Percentiles rank a stretch among this genome's conserved stretches.
These are phyloP conservation scores for Cnidoscolus chayamansa DNA, from an alignment of 441 rosid species.

Conservation along the genomic window DNA sequence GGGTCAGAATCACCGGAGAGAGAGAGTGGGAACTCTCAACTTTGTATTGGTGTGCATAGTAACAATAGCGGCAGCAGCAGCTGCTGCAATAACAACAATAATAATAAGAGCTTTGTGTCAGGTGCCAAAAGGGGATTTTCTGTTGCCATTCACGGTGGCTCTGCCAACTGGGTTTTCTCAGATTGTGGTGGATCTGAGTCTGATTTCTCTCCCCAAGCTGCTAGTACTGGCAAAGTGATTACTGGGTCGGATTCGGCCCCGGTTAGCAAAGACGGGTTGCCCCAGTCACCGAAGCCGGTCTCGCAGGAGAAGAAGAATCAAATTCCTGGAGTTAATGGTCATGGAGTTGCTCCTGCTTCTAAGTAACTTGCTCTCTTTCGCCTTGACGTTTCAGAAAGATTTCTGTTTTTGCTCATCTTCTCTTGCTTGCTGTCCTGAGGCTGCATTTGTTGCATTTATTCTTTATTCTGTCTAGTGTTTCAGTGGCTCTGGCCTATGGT, in stretches of 20 bases:
- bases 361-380: conserved; percentile 33
- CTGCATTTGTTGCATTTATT: background rate
- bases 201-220: conserved; percentile 28
- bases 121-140: conserved; percentile 67
- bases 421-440: background rate
- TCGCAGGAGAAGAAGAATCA: conserved; percentile 45
- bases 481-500: background rate
- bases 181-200: conserved; percentile 32
- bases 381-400: background rate
- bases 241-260: conserved; percentile 35
- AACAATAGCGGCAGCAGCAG: background rate
- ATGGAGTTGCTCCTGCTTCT: conserved; percentile 46
- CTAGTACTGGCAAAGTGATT: conserved; percentile 23
- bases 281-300: conserved; percentile 36
- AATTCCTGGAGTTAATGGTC: conserved; percentile 25
- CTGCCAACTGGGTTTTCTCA: conserved; percentile 57
- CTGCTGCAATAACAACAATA: background rate
- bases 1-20: conserved; percentile 66
- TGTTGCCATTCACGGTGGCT: conserved; percentile 49
- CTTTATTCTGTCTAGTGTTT: background rate
- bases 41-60: conserved; percentile 8
- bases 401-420: background rate
- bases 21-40: conserved; percentile 26
- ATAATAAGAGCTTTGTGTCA: conserved; percentile 37
- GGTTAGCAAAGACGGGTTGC: conserved; percentile 37